Percentiles rank a stretch among this genome's conserved stretches.
phyloP scores from a whole-genome alignment of 1,284 basidiomycete species.

The Anthracocystis setariae region DNA sequence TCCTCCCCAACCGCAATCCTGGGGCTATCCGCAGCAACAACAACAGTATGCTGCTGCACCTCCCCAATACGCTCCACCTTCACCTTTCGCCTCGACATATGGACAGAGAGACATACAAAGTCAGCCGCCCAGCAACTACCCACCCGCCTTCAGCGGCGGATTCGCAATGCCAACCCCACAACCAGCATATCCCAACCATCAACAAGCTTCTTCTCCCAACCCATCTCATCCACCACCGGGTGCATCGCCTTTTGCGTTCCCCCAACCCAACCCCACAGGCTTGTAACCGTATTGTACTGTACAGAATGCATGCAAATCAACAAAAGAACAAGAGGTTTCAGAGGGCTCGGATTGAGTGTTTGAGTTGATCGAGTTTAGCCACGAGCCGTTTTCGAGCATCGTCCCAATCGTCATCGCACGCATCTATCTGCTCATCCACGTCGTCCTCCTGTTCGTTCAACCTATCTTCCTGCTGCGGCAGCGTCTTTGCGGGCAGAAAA shows the following conservation, averaged over 20 bases:
- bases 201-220: too few species aligned
- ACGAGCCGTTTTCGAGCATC: background rate
- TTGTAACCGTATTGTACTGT: constrained; percentile 12
- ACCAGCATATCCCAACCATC: constrained; percentile 3
- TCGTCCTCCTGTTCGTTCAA: constrained; percentile 42
- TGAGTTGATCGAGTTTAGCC: constrained; percentile 14
- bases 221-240: constrained; percentile 2
- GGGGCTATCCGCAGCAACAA: constrained; percentile 2
- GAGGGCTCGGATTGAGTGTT: background rate
- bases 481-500: constrained; percentile 28
- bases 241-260: constrained; percentile 26
- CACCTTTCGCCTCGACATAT: constrained; percentile 15
- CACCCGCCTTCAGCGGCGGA: constrained; percentile 28
- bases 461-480: constrained; percentile 36
- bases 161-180: constrained; percentile 49
- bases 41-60: constrained; percentile 11
- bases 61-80: constrained; percentile 18
- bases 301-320: too few species aligned
- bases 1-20: too few species aligned
- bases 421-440: constrained; percentile 40
- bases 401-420: constrained; percentile 21
- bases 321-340: background rate
- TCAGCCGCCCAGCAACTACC: background rate
- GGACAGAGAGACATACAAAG: constrained; percentile 16
- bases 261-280: constrained; percentile 21